A percentile compares a stretch with the other conserved stretches of the same genome.
Conservation (phyloP, 768 basidiomycete genomes). For the Russula sp. region DNA sequence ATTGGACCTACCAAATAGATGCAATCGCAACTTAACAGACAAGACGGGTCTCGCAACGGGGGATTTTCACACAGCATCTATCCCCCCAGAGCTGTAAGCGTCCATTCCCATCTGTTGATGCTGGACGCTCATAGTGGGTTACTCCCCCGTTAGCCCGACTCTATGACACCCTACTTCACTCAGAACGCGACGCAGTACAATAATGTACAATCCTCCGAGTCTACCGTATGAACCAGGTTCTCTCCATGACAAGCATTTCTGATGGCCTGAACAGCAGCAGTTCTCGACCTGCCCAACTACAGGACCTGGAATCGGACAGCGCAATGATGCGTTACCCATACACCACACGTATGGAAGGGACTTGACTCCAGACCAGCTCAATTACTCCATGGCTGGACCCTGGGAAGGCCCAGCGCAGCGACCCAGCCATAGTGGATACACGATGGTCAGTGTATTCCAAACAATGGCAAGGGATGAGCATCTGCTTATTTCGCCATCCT, state of each 20-base stretch:
- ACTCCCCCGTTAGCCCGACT: background rate
- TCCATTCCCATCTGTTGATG: background rate
- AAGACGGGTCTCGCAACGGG: background rate
- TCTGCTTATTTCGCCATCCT: background rate
- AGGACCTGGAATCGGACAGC: background rate
- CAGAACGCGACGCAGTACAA: background rate
- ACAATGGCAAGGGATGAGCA: background rate
- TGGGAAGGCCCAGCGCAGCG: background rate
- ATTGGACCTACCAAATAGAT: no score
- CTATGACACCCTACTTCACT: background rate
- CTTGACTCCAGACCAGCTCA: background rate
- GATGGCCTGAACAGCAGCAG: background rate
- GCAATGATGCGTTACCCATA: background rate
- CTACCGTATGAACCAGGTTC: background rate
- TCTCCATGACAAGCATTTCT: background rate
- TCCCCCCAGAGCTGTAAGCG: background rate
- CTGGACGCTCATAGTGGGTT: no score
- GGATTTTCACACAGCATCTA: background rate
- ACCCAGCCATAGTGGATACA: background rate
- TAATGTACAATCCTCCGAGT: background rate
- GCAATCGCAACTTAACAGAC: no score
- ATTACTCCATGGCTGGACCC: background rate
- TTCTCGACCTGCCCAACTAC: background rate
- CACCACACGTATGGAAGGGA: background rate
- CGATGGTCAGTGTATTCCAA: constrained; percentile 1